Evolutionary conservation across 1,139 yeast genomes (phyloP).

Genomic region (Scheffersomyces titani): DNA sequence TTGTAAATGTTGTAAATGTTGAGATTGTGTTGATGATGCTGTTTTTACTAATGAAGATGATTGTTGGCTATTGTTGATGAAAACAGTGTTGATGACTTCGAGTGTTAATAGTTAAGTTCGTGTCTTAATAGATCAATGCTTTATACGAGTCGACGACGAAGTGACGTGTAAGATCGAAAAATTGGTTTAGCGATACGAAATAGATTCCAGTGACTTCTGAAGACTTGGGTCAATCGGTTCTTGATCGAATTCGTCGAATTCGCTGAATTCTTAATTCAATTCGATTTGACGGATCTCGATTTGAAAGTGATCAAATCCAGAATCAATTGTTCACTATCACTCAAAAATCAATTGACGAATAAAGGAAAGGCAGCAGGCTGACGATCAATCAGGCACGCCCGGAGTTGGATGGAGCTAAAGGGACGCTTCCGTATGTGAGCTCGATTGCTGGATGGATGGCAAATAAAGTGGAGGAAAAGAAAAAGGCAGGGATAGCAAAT

Average conservation of each 20-base stretch:
- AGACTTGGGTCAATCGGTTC: background rate
- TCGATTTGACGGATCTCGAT: background rate
- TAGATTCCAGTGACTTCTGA: background rate
- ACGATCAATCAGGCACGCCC: background rate
- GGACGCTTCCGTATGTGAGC: background rate
- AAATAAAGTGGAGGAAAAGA: background rate
- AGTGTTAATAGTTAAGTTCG: background rate
- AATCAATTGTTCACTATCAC: background rate
- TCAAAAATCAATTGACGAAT: background rate
- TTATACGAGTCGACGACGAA: background rate
- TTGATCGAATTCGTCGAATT: background rate
- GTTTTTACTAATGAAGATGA: background rate
- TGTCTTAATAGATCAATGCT: background rate
- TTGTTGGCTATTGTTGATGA: background rate
- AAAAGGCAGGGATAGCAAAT: background rate
- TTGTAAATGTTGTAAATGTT: background rate
- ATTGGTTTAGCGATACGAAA: background rate
- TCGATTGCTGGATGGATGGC: background rate
- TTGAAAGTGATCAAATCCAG: background rate
- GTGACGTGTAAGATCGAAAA: background rate
- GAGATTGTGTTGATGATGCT: background rate
- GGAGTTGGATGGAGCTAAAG: background rate
- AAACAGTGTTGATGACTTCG: background rate
- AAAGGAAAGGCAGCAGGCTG: background rate
- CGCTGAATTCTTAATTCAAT: background rate